A percentile compares a stretch with the other conserved stretches of the same genome.
These are phyloP conservation scores for Malassezia obtusa DNA, from an alignment of 1,284 basidiomycete genomes.

Conservation along the genomic window DNA sequence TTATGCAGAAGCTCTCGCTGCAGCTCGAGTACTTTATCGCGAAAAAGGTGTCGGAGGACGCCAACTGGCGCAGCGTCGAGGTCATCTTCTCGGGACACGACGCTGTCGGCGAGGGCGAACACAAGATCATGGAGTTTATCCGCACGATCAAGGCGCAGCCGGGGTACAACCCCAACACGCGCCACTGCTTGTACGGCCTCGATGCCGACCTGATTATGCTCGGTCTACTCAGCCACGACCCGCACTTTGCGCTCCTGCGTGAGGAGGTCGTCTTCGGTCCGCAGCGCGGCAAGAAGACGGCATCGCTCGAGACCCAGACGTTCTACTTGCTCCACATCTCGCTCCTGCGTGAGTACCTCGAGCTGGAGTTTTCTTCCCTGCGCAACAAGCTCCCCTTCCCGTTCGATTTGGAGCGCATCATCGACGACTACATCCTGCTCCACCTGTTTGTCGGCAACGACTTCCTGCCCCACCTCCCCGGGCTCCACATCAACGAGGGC, in stretches of 20 bases:
- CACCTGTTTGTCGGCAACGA: conserved; percentile 96
- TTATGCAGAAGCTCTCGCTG: conserved; percentile 81
- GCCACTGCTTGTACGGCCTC: conserved; percentile 95
- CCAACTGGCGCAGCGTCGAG: conserved; percentile 70
- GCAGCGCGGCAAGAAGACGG: conserved; percentile 54
- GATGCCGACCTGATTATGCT: conserved; percentile 99
- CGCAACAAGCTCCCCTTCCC: conserved; percentile 52
- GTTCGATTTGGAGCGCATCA: conserved; percentile 80
- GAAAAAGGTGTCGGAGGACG: conserved; percentile 45
- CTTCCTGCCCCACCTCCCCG: conserved; percentile 89
- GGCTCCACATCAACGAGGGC: conserved; percentile 94
- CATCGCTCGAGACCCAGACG: conserved; percentile 75
- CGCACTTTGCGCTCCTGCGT: conserved; percentile 91
- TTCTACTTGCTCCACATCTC: conserved; percentile 93
- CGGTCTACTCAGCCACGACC: conserved; percentile 89
- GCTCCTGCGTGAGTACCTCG: conserved; percentile 88
- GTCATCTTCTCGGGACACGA: conserved; percentile 97
- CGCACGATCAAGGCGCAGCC: conserved; percentile 85
- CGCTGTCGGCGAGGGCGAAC: conserved; percentile 92
- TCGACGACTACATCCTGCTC: conserved; percentile 94
- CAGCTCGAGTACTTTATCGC: conserved; percentile 85
- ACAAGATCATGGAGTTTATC: conserved; percentile 99
- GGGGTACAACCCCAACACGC: conserved; percentile 81
- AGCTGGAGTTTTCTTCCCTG: conserved; percentile 69
- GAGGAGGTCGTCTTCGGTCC: conserved; percentile 98